Evolutionary conservation across 495 filamentous ascomycete genomes (phyloP), one percentile per base, ranked within the genome.

Genomic region (Amorphotheca resinae): DNA sequence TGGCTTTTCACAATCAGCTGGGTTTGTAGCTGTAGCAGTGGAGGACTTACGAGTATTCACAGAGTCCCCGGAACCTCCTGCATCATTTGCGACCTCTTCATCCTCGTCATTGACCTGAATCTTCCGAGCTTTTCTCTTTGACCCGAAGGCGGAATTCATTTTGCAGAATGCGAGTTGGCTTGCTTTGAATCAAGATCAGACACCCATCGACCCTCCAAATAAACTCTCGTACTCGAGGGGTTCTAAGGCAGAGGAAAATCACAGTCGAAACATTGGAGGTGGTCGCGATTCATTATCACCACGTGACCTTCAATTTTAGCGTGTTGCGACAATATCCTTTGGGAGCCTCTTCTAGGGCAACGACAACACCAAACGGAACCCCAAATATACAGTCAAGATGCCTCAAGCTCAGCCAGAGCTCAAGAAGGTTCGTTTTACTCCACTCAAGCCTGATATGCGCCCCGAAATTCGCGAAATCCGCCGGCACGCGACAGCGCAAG

Each of bases 331-430:
- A 22, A 17, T 25, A 40, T 23, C 21, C 16, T 40, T 40, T 26
- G 18, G 18, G 11, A 36, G 14, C 11, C 18, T 22, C 38, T 41
- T 42, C 25, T 17, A 26, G 26, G 20, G 22, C 39, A 45, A 22
- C 17, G 30, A 18, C 21, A 33, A 25, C 20, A 40, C 21, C 9
- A 14, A 22, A 39, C 16, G 16, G 28, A 17, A 12, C 17, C 9
- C n/a, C 36, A 43, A 45, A 44, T 33, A 21, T 32, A 42, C 41
- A 37, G 44, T 45, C 60, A 83, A 72, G 49, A 98, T 98, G 93
- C 87, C 93, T 66, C 89, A 89, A 83, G 87, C 91, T 60, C 89
- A 95, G 66, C 93, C 91, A 48, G 93, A 98, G 64, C 78, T 98
- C 48, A 96, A 98, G 67, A 96, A 95, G 77, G 91, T 89, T 61